phyloP scores from a whole-genome alignment of 2,329 filamentous ascomycete species.

The Ophiocordyceps camponoti-leonardi region DNA sequence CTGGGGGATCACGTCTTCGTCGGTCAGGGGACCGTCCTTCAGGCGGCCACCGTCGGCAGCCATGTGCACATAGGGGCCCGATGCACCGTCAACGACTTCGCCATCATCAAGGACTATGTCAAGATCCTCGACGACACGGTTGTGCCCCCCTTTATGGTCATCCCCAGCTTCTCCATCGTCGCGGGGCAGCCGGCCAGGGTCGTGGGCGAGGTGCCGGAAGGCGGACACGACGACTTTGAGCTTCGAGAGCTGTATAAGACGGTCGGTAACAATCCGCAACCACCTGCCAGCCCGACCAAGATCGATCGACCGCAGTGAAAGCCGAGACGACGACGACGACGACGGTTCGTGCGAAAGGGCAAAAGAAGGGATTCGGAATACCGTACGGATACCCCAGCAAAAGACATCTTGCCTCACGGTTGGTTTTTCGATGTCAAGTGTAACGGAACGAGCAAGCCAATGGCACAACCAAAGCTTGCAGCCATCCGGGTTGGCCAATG shows the following conservation, averaged over 20 bases:
- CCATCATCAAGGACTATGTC: slow-evolving; percentile 86
- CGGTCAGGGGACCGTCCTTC: slow-evolving; percentile 56
- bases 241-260: slow-evolving; percentile 46
- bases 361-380: too few relatives aligned
- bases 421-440: too few relatives aligned
- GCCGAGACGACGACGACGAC: too few relatives aligned
- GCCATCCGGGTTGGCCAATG: not conserved
- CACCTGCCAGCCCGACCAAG: slow-evolving; percentile 4
- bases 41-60: slow-evolving; percentile 66
- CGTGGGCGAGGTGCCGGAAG: slow-evolving; percentile 65
- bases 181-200: slow-evolving; percentile 65
- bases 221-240: slow-evolving; percentile 47
- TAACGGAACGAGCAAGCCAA: too few relatives aligned
- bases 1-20: slow-evolving; percentile 93
- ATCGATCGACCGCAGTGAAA: not conserved
- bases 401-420: too few relatives aligned
- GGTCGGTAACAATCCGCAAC: slow-evolving; percentile 38
- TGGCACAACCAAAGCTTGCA: too few relatives aligned
- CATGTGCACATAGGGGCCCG: slow-evolving; percentile 73
- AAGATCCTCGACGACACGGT: slow-evolving; percentile 72
- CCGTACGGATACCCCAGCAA: too few relatives aligned
- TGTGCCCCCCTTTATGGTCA: slow-evolving; percentile 74
- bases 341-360: too few relatives aligned
- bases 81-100: slow-evolving; percentile 68
- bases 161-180: slow-evolving; percentile 86